These are phyloP conservation scores for Leersia perrieri DNA, from an alignment of 176 grass and related monocot genomes.

Conservation along the genomic window DNA sequence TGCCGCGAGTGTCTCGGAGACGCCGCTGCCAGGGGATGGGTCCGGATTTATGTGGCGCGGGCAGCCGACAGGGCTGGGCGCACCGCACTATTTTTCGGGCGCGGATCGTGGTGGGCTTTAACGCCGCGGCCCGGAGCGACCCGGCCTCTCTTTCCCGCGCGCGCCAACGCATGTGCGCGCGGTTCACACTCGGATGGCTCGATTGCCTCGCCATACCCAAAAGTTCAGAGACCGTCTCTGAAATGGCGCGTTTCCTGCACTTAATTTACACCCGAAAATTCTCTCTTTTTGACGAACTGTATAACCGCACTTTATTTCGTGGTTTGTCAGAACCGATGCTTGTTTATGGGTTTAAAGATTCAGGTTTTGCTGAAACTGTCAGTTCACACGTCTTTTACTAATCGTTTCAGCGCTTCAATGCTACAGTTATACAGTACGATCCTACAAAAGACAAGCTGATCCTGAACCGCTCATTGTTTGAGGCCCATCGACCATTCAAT, in stretches of 20 bases:
- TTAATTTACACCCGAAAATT: slow-evolving; percentile 9
- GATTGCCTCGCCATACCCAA: background rate
- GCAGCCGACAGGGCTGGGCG: slow-evolving; percentile 38
- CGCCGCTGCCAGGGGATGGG: slow-evolving; percentile 24
- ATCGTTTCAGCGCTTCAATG: background rate
- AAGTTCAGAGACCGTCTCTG: background rate
- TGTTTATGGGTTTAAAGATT: background rate
- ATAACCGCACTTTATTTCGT: background rate
- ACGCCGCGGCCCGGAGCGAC: slow-evolving; percentile 23
- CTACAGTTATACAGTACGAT: background rate
- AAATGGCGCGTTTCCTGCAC: slow-evolving; percentile 35
- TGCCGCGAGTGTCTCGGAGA: slow-evolving; percentile 19
- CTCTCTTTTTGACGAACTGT: background rate
- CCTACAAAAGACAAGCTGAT: background rate
- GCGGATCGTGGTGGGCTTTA: slow-evolving; percentile 51
- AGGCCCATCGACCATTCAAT: slow-evolving; percentile 15
- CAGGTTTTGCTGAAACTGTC: background rate
- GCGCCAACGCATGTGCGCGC: slow-evolving; percentile 38
- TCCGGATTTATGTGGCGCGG: slow-evolving; percentile 30
- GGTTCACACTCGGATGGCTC: background rate
- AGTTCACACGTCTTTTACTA: slow-evolving; percentile 26
- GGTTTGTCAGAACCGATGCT: background rate
- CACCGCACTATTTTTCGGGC: slow-evolving; percentile 28
- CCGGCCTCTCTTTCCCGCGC: slow-evolving; percentile 14
- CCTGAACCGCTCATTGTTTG: background rate